phyloP scores from a whole-genome alignment of 106 monocot genomes.

The Agapanthus africanus region DNA sequence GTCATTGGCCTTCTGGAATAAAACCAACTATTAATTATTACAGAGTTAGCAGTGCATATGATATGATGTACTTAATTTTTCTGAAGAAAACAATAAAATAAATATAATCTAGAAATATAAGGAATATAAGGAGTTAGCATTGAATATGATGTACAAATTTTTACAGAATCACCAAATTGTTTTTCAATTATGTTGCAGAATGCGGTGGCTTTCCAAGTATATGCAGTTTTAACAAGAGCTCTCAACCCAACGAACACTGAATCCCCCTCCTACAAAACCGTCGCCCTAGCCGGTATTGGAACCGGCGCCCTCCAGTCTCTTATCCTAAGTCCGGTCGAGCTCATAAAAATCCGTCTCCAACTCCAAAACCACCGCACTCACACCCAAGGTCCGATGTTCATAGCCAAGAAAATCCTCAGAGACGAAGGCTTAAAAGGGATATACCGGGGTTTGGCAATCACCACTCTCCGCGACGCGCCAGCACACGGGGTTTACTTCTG shows the following conservation, averaged over 20 bases:
- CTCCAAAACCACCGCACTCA: constrained; percentile 30
- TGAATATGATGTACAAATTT: no score
- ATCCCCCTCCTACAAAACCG: constrained; percentile 67
- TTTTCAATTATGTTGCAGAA: no score
- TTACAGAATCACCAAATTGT: no score
- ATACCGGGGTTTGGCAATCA: constrained; percentile 77
- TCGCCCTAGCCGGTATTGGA: constrained; percentile 68
- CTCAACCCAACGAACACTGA: constrained; percentile 27
- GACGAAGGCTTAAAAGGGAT: constrained; percentile 65
- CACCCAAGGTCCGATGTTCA: constrained; percentile 40
- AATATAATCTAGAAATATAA: no score
- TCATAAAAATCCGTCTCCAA: constrained; percentile 84
- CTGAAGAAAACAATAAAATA: no score
- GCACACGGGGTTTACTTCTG: constrained; percentile 90
- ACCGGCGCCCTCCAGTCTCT: constrained; percentile 78
- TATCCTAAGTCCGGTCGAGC: constrained; percentile 76
- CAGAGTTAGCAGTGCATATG: no score
- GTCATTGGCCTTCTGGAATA: no score
- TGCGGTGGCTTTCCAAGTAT: constrained; percentile 88
- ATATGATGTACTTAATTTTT: no score
- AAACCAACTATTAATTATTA: no score
- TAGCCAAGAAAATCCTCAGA: constrained; percentile 45
- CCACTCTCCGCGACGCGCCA: constrained; percentile 73
- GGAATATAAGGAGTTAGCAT: no score
- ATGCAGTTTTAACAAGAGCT: constrained; percentile 63